A percentile compares a stretch with the other conserved stretches of the same genome.
phyloP scores from a whole-genome alignment of 257 asterid genomes.

The Solanum chmielewskii region DNA sequence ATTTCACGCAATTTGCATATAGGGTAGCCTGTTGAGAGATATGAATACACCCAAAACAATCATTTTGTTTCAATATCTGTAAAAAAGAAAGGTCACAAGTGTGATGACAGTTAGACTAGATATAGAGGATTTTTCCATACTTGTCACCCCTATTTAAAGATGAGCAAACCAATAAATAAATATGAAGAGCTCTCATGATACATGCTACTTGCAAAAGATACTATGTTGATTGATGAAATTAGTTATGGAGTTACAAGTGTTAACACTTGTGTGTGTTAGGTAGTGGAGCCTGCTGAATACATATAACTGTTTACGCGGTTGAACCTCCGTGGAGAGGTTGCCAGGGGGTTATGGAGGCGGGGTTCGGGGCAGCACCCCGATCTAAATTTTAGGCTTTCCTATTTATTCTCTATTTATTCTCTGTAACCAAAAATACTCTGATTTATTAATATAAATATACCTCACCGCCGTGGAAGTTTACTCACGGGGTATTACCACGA shows the following conservation, averaged over 20 bases:
- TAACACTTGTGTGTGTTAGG: no score
- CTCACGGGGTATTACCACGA: no score
- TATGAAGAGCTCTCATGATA: background rate
- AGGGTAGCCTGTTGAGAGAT: background rate
- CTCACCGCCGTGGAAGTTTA: no score
- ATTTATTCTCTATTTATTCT: no score
- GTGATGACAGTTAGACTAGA: background rate
- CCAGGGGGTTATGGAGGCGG: no score
- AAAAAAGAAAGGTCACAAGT: background rate
- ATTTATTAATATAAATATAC: no score
- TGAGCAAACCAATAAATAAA: background rate
- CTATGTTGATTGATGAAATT: background rate
- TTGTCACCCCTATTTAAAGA: background rate
- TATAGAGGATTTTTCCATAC: background rate
- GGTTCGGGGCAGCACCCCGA: no score
- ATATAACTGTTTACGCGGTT: no score
- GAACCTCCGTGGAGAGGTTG: no score
- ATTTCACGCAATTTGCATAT: background rate
- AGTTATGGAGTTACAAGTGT: background rate
- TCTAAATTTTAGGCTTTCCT: no score
- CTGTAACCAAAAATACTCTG: no score
- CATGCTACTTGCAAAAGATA: background rate
- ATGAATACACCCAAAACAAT: background rate
- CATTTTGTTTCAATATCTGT: background rate
- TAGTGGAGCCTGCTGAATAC: no score